Percentiles rank a stretch among this genome's conserved stretches.
Evolutionary conservation across 1,139 yeast genomes (phyloP).

Genomic region (Lodderomyces parapsilosis): DNA sequence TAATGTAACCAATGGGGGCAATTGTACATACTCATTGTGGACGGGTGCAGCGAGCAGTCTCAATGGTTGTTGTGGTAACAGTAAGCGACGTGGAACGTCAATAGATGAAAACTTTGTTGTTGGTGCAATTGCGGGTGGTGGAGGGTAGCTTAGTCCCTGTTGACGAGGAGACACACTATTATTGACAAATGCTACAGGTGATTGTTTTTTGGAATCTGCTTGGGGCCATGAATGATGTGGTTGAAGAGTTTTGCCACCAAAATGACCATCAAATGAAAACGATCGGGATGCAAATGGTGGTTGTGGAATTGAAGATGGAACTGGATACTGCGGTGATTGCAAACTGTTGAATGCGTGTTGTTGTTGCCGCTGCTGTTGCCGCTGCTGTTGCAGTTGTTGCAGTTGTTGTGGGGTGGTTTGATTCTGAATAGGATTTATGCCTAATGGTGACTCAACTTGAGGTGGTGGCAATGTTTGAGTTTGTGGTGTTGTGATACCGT

Average conservation of each 20-base stretch:
- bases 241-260: background rate
- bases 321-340: background rate
- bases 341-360: background rate
- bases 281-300: background rate
- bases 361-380: background rate
- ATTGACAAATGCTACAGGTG: background rate
- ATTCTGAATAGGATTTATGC: background rate
- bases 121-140: background rate
- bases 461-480: background rate
- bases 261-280: constrained; percentile 2
- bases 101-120: background rate
- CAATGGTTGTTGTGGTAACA: background rate
- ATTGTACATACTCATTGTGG: background rate
- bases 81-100: background rate
- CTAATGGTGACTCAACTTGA: background rate
- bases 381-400: background rate
- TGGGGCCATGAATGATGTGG: too few relatives aligned
- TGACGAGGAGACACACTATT: background rate
- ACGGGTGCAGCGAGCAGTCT: background rate
- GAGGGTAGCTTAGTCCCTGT: constrained; percentile 2
- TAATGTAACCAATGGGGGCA: constrained; percentile 3
- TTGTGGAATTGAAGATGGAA: background rate
- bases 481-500: background rate
- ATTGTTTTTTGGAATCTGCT: too few relatives aligned
- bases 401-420: background rate